Evolutionary conservation across 2,329 filamentous ascomycete genomes (phyloP), one percentile per base, ranked within the genome.

Genomic region (Nemania sp.): DNA sequence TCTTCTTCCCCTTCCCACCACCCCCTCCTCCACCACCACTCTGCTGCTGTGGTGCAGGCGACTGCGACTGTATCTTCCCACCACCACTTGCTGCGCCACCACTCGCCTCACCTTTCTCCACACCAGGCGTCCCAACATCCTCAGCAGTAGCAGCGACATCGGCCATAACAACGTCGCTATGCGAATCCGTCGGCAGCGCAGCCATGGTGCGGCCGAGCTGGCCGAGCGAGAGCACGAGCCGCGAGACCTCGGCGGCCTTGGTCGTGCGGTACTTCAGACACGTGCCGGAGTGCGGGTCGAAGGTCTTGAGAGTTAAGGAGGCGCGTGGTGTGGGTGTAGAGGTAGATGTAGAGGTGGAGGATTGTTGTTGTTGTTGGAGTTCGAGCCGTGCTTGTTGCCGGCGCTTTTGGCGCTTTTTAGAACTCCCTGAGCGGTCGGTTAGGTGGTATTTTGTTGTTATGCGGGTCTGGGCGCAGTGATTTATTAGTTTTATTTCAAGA

Each of bases 391-490:
- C 62, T 60, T 37, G 49, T 8, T 46, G 55, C 30, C 48, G 54
- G 6, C 49, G 31, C 48, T 48, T 49, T 26, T 54, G 51, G 0
- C 49, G 41, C 46, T 57, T 49, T 65, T 63, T 52, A 28, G 68
- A 70, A 33, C 72, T 69, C 34, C 79, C 76, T 28, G 41, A 50
- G 14, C 53, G 52, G 46, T 56, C 45, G 33, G 78, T 75, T 70
- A 93, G 85, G 70, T 84, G 87, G 83, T 97, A 99, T 79, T 89
- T 91, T 60, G 92, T 96, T 63, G 91, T 95, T 76, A 97, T 90
- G 68, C 86, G 84, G 42, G 93, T 92, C 92, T 97, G 67, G 19
- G 20, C 17, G 19, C 15, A 17, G 34, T 52, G 61, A 12, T 31
- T 31, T 11, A 55, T 54, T 50, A 45, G 55, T 41, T 52, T n/a